Conservation (phyloP, 306 rosid species). For the Arachis stenosperma region DNA sequence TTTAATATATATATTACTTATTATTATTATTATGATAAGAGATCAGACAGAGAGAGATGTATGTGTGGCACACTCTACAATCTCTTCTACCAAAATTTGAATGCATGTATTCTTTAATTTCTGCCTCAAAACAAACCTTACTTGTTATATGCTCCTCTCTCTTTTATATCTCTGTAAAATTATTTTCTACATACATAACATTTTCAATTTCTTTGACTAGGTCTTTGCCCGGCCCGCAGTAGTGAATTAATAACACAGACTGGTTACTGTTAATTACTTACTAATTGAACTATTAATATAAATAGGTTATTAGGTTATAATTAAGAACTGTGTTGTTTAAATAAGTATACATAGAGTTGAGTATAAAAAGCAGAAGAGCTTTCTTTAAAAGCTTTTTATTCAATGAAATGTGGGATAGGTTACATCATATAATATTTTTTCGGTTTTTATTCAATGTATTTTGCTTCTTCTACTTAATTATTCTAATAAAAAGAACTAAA, state of each 20-base stretch:
- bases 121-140: background rate
- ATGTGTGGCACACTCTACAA: background rate
- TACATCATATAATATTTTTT: too few species aligned
- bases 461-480: too few species aligned
- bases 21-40: background rate
- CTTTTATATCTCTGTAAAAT: background rate
- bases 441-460: too few species aligned
- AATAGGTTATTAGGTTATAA: too few species aligned
- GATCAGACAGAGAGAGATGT: background rate
- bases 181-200: background rate
- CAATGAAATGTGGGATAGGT: background rate
- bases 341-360: too few species aligned
- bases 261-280: background rate
- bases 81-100: background rate
- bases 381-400: background rate
- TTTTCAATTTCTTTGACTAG: background rate
- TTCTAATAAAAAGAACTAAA: background rate
- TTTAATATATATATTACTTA: too few species aligned
- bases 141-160: background rate
- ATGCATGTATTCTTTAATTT: conserved; percentile 23
- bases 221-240: background rate
- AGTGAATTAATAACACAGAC: background rate
- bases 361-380: too few species aligned
- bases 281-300: too few species aligned
- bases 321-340: too few species aligned